Percentiles rank a stretch among this genome's conserved stretches.
phyloP scores from a whole-genome alignment of 306 rosid genomes.

The Bauhinia variegata region DNA sequence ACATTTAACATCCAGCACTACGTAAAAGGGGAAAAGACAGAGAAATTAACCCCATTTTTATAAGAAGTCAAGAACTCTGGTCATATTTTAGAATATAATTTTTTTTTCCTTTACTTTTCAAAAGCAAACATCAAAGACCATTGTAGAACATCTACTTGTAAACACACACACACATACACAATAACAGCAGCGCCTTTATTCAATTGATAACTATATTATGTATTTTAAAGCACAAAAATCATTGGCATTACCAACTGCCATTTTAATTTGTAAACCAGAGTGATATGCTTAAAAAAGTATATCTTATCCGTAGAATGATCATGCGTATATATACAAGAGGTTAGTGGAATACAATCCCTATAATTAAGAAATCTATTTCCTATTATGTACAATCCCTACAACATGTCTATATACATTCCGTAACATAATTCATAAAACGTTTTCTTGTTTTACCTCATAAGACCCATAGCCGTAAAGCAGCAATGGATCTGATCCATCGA shows the following conservation, averaged over 20 bases:
- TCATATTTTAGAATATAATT: constrained; percentile 6
- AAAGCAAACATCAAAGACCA: constrained; percentile 14
- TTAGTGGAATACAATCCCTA: no score
- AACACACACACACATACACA: not conserved
- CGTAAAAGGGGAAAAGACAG: no score
- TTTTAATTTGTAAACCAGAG: no score
- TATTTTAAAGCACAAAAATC: constrained; percentile 33
- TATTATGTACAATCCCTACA: no score
- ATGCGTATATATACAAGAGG: no score
- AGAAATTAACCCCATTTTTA: not conserved
- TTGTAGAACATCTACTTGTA: not conserved
- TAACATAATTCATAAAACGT: constrained; percentile 1
- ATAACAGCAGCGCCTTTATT: constrained; percentile 9
- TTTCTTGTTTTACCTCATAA: constrained; percentile 70
- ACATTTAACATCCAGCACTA: no score
- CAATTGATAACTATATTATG: constrained; percentile 13
- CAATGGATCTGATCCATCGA: constrained; percentile 89
- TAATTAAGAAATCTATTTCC: no score
- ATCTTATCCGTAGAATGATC: no score
- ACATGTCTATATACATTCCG: no score
- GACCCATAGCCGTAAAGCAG: constrained; percentile 97
- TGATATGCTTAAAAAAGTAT: no score
- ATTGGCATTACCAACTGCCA: constrained; percentile 22
- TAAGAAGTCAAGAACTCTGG: constrained; percentile 6
- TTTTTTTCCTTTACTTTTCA: constrained; percentile 10